phyloP scores from a whole-genome alignment of 2,329 filamentous ascomycete species.

The Juglanconis oblonga region DNA sequence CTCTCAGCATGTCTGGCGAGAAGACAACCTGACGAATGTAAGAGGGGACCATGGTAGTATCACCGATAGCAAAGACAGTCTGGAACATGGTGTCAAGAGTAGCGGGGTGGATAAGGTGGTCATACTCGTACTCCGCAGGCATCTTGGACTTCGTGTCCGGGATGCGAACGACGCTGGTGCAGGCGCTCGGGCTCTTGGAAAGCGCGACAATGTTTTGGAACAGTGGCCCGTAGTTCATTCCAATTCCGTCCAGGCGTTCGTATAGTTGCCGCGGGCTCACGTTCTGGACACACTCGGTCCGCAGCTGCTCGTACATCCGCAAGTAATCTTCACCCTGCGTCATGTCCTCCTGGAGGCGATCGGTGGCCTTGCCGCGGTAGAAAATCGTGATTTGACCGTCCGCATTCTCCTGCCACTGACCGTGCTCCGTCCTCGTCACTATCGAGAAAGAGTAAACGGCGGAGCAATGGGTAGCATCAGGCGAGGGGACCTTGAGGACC shows the following conservation, averaged over 20 bases:
- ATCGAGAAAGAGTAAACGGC: conserved; percentile 39
- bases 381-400: conserved; percentile 28
- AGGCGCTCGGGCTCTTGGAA: conserved; percentile 31
- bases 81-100: conserved; percentile 58
- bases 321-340: conserved; percentile 20
- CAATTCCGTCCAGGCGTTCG: conserved; percentile 46
- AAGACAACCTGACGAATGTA: conserved; percentile 44
- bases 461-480: conserved; percentile 6
- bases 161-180: conserved; percentile 37
- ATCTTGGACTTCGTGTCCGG: conserved; percentile 51
- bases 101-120: conserved; percentile 55
- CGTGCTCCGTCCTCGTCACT: conserved; percentile 41
- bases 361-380: conserved; percentile 15
- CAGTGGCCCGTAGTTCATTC: conserved; percentile 48
- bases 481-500: conserved; percentile 16
- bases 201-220: conserved; percentile 46
- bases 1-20: conserved; percentile 34
- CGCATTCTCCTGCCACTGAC: conserved; percentile 42
- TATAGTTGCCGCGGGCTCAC: conserved; percentile 46
- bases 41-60: conserved; percentile 48
- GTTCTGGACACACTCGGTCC: conserved; percentile 28
- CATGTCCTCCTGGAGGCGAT: background rate
- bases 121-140: conserved; percentile 51
- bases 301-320: conserved; percentile 23
- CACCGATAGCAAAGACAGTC: conserved; percentile 43